Base-by-base conservation (phyloP, 2,329 filamentous ascomycete species). In the Erysiphe neolycopersici region DNA sequence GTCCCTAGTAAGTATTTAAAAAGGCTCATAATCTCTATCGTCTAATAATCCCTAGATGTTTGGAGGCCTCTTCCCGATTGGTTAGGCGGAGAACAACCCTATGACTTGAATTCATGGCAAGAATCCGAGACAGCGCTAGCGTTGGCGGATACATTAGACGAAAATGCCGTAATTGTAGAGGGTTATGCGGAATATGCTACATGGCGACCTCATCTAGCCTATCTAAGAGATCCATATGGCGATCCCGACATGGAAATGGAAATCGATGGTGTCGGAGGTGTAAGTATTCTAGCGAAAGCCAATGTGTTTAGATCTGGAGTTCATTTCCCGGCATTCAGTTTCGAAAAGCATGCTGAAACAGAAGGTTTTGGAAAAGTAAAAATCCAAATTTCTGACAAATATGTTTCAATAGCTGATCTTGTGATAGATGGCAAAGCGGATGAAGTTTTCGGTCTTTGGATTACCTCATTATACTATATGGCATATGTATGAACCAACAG, bases 161-260 rank as follows among this genome's bases (percentile, higher is more conserved):
- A 98, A 59, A 89, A 98, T 58, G 89, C 89, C 4, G 89, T 98
- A 35, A 98, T 98, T 61, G 89, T 98, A 4, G 89, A 98, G 61
- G 89, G 89, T 16, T 98, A 98, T 57, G 89, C 89, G 47, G 89
- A 98, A 63, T 98, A 98, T 59, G 89, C 89, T 17, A 98, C 89
- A 1, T 98, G 89, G 89, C 71, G 89, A 50, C 89, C 89, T 37
- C 89, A 98, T 68, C 67, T 98, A 55, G 89, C 89, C 37, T 98
- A 98, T 58, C 71, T 98, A 8, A 79, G 89, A 47, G 89, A 98
- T 57, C 89, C 89, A 1, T 95, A 92, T 54, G 89, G 89, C 35
- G 89, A 98, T 56, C 87, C 87, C 17, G 89, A 98, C 57, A 94
- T 95, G 78, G 89, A 98, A 59, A 95, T 98, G 89, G 89, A 98